Conservation (phyloP, 2,329 filamentous ascomycete genomes). For the Nothomitra cinnamomea region DNA sequence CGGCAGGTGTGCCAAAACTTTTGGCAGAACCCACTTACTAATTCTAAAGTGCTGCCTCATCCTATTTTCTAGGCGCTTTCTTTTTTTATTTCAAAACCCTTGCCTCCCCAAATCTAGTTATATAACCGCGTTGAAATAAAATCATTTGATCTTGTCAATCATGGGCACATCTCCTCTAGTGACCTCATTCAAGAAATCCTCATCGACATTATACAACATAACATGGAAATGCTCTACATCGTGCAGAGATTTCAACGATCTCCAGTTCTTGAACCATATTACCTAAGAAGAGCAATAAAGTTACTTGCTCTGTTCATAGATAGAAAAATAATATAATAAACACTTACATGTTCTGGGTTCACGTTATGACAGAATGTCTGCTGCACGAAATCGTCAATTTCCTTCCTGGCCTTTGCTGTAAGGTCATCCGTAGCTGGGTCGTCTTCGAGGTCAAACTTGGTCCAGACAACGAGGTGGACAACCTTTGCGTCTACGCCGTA, state of each 20-base stretch:
- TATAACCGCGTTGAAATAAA: too few relatives aligned
- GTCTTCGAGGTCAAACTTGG: constrained; percentile 65
- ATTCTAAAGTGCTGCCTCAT: too few relatives aligned
- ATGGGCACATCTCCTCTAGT: constrained; percentile 60
- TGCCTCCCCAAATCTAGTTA: too few relatives aligned
- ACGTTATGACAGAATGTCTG: constrained; percentile 43
- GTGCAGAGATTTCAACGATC: constrained; percentile 64
- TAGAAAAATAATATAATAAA: not conserved
- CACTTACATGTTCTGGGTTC: constrained; percentile 26
- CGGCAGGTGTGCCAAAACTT: too few relatives aligned
- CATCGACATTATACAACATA: constrained; percentile 66
- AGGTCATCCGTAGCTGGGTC: constrained; percentile 49
- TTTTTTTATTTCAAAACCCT: too few relatives aligned
- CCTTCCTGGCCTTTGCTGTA: constrained; percentile 40
- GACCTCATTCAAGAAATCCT: constrained; percentile 48
- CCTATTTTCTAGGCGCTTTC: too few relatives aligned
- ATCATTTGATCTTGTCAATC: constrained; percentile 28
- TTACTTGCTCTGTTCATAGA: not conserved
- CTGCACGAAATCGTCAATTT: constrained; percentile 56
- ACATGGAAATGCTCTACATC: constrained; percentile 90
- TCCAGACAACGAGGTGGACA: constrained; percentile 82
- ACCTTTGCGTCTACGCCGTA: constrained; percentile 69
- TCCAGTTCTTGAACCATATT: constrained; percentile 92
- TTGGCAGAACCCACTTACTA: too few relatives aligned
- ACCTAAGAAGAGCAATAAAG: constrained; percentile 26